Evolutionary conservation across 176 grass and related monocot genomes (phyloP).

Genomic region (Phragmites australis): DNA sequence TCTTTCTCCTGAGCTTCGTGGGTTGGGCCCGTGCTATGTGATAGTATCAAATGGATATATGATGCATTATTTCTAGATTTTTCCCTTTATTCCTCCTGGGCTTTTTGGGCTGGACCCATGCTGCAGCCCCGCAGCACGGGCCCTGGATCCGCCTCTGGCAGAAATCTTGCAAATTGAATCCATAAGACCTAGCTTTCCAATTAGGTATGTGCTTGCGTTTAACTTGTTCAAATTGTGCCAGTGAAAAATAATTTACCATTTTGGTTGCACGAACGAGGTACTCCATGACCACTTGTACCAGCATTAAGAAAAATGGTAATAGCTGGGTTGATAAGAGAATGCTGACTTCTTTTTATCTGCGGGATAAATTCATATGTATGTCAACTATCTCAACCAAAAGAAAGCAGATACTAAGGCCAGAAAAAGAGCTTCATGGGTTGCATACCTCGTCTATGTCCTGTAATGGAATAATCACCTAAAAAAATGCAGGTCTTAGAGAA

Average conservation of each 20-base stretch:
- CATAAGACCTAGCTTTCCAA: constrained; percentile 23
- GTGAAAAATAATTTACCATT: constrained; percentile 55
- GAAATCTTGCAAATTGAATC: neutral
- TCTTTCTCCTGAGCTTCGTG: no score
- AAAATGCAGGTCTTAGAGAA: constrained; percentile 36
- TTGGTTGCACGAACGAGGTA: constrained; percentile 49
- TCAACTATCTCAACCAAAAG: constrained; percentile 27
- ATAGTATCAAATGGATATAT: no score
- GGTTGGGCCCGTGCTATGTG: no score
- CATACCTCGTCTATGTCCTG: constrained; percentile 91
- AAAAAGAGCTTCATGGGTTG: constrained; percentile 23
- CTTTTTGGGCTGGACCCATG: no score
- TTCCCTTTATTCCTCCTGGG: no score
- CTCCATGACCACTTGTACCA: constrained; percentile 62
- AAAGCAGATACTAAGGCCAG: constrained; percentile 22
- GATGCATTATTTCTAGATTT: no score
- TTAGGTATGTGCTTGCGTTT: constrained; percentile 11
- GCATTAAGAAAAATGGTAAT: constrained; percentile 79
- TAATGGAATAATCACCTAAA: constrained; percentile 86
- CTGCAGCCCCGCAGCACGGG: no score
- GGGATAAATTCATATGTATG: constrained; percentile 17
- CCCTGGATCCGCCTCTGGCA: no score
- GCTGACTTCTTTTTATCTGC: constrained; percentile 88
- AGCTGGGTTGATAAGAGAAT: constrained; percentile 86
- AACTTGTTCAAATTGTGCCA: constrained; percentile 19